Conservation (phyloP, 768 basidiomycete species). For the Lyophyllum atratum region DNA sequence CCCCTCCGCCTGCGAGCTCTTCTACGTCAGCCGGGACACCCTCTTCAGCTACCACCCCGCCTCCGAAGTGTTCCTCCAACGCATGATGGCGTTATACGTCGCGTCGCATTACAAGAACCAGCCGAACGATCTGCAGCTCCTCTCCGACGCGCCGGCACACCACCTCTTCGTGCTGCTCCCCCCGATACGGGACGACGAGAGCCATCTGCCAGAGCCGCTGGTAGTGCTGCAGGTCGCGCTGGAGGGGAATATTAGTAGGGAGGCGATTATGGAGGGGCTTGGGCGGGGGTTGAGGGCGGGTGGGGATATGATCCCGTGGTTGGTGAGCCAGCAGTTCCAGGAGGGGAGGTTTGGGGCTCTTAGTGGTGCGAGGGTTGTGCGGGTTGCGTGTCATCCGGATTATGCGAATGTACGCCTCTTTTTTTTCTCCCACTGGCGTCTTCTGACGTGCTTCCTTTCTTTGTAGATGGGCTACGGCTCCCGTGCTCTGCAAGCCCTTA, state of each 20-base stretch:
- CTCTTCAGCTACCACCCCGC: conserved; percentile 97
- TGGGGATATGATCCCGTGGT: conserved; percentile 98
- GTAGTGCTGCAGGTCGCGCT: conserved; percentile 95
- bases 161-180: conserved; percentile 95
- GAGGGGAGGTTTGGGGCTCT: conserved; percentile 91
- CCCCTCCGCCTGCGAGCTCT: conserved; percentile 91
- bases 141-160: conserved; percentile 96
- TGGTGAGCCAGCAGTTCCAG: conserved; percentile 93
- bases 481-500: conserved; percentile 82
- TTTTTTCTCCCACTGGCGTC: neutral
- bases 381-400: conserved; percentile 95
- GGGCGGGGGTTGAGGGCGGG: conserved; percentile 82
- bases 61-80: conserved; percentile 95
- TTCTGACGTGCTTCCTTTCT: conserved; percentile 4
- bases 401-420: conserved; percentile 73
- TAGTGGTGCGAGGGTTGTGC: conserved; percentile 88
- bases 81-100: conserved; percentile 98
- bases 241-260: conserved; percentile 89
- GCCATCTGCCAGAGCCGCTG: conserved; percentile 90
- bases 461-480: conserved; percentile 97
- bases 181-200: conserved; percentile 88
- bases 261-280: conserved; percentile 83
- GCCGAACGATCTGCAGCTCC: conserved; percentile 96
- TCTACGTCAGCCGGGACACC: conserved; percentile 94
- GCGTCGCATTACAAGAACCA: conserved; percentile 99